These are phyloP conservation scores for Hamigera avellanea DNA, from an alignment of 495 filamentous ascomycete species.

Conservation along the genomic window DNA sequence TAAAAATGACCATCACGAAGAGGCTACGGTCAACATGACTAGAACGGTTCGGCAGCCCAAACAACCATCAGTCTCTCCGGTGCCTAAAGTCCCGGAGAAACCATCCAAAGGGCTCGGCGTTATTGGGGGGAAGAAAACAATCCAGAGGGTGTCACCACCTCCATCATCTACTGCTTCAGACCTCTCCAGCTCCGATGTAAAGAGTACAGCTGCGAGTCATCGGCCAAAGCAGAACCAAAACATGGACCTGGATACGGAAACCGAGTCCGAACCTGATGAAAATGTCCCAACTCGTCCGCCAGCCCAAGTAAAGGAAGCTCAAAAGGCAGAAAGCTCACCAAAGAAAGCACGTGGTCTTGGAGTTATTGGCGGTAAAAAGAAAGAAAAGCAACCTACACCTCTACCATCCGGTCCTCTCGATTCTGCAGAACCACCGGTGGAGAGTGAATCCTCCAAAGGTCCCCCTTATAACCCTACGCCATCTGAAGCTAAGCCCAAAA, in stretches of 20 bases:
- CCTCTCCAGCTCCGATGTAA: no score
- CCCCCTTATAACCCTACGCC: constrained; percentile 3
- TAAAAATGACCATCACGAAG: constrained; percentile 1
- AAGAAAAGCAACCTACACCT: constrained; percentile 3
- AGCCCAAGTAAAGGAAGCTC: not conserved
- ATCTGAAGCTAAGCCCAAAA: constrained; percentile 13
- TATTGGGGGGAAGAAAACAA: constrained; percentile 9
- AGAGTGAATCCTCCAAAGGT: constrained; percentile 5
- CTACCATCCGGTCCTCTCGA: not conserved
- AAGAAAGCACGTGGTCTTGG: constrained; percentile 6
- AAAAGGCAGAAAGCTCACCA: not conserved
- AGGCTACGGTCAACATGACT: not conserved
- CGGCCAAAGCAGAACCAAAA: not conserved
- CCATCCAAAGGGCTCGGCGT: constrained; percentile 8
- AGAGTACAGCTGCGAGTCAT: not conserved
- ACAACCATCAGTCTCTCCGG: not conserved
- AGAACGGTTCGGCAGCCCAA: not conserved
- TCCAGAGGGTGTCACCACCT: not conserved
- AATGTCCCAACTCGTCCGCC: not conserved
- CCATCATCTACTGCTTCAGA: not conserved
- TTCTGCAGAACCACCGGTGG: not conserved
- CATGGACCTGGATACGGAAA: constrained; percentile 5
- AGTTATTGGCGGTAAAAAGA: constrained; percentile 11
- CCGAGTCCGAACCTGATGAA: constrained; percentile 12
- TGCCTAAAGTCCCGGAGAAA: constrained; percentile 5